A percentile compares a stretch with the other conserved stretches of the same genome.
phyloP scores from a whole-genome alignment of 1,284 basidiomycete genomes.

The Apiotrichum porosum region DNA sequence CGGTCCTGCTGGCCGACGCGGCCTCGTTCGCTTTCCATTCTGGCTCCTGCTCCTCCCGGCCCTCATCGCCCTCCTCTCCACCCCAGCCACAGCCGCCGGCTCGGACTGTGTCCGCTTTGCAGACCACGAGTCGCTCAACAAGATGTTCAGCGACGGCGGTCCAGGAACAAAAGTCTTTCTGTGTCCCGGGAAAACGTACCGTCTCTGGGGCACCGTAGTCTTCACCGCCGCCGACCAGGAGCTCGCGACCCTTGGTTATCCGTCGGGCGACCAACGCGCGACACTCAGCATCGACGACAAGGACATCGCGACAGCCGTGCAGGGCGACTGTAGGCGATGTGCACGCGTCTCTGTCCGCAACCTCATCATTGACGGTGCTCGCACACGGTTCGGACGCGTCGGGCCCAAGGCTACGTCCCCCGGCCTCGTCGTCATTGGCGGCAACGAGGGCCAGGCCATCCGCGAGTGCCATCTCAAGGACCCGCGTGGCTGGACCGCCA shows the following conservation, averaged over 20 bases:
- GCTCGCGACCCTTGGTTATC: slow-evolving; percentile 51
- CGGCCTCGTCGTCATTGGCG: slow-evolving; percentile 44
- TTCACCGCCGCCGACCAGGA: slow-evolving; percentile 52
- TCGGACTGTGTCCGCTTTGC: slow-evolving; percentile 34
- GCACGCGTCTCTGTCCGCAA: slow-evolving; percentile 41
- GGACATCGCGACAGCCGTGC: slow-evolving; percentile 37
- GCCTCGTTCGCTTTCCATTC: no score
- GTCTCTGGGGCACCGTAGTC: slow-evolving; percentile 47
- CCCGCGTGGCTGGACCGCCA: slow-evolving; percentile 47
- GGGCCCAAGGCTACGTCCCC: slow-evolving; percentile 22
- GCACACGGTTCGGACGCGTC: slow-evolving; percentile 38
- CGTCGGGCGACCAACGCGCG: slow-evolving; percentile 48
- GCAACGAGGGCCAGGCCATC: slow-evolving; percentile 47
- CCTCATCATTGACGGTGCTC: slow-evolving; percentile 46
- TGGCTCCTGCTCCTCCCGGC: slow-evolving; percentile 8
- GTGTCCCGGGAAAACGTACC: slow-evolving; percentile 49
- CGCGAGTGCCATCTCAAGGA: slow-evolving; percentile 35
- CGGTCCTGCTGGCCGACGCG: no score
- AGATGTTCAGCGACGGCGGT: slow-evolving; percentile 44
- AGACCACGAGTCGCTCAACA: slow-evolving; percentile 41
- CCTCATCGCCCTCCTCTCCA: slow-evolving; percentile 10
- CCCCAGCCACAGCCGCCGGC: slow-evolving; percentile 17
- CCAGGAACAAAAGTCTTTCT: slow-evolving; percentile 49
- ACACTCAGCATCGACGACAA: slow-evolving; percentile 42
- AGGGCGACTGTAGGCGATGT: slow-evolving; percentile 50